Evolutionary conservation across 192 early-diverging fungal genomes (phyloP), one percentile per base, ranked within the genome.

Genomic region (Backusella tarrabulga): DNA sequence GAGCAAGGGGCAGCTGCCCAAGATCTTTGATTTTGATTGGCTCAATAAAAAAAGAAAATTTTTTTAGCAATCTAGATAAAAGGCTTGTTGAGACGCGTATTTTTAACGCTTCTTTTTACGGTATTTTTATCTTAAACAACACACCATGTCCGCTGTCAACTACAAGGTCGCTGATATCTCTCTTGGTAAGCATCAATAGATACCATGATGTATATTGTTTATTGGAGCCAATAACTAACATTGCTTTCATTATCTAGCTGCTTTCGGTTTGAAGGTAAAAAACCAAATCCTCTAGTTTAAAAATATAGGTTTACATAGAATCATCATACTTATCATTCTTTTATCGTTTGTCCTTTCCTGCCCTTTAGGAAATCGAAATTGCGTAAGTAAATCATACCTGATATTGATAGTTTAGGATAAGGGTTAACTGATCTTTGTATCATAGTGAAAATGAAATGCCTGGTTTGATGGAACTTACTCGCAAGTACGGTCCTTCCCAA

Each of bases 371-470:
- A 81, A 89, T 92, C 83, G 89, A 90, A 79, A 83, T 91, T 71
- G 68, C 74, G 69, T 71, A 63, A 75, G 54, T 76, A 46, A 44
- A 32, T 34, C 4, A 60, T 56, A 26, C 3, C 11, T 71, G 5
- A 12, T 42, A 1, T 73, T 72, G 11, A 68, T 68, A 36, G 19
- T 26, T 35, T 35, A 19, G 15, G 5, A 15, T 35, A 68, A 17
- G 32, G 29, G 67, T 68, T 40, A 76, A 67, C 66, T 76, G 67
- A 68, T 46, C 6, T 63, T 26, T 63, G 23, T 32, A 23, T 63
- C 44, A 91, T 73, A 95, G 95, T 73, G 97, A 99, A 91, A 94
- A 95, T 85, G 97, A 99, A 91, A 99, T 99, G 97, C 97, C 97
- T 76, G 97, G 97, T 81, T 92, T 99, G 80, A 98, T 99, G 93